Evolutionary conservation across 2,329 filamentous ascomycete species (phyloP).

Genomic region (Colletotrichum tropicale): DNA sequence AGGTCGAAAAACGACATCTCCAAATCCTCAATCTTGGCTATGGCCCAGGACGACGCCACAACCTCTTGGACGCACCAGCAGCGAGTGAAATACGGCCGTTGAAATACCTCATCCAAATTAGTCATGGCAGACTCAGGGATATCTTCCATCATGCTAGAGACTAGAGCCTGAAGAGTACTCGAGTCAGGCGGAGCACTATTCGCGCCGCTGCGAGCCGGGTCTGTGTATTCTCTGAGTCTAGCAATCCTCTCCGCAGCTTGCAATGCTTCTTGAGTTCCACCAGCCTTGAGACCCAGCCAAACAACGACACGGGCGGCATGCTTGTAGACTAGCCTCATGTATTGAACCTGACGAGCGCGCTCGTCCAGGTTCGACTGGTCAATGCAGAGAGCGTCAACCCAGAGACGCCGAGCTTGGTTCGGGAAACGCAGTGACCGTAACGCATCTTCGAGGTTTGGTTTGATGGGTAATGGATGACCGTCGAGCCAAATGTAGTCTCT

Average conservation of each 20-base stretch:
- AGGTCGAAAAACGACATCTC: conserved; percentile 17
- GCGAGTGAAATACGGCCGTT: conserved; percentile 4
- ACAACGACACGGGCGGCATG: conserved; percentile 1
- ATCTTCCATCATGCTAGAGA: not conserved
- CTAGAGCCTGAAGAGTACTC: not conserved
- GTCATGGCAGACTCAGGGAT: not conserved
- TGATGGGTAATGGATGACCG: not conserved
- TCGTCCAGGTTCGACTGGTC: conserved; percentile 20
- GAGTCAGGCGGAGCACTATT: not conserved
- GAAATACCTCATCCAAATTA: not conserved
- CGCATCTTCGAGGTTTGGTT: conserved; percentile 13
- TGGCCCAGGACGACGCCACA: not conserved
- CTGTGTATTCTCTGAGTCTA: conserved; percentile 1
- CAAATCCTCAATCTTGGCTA: conserved; percentile 13
- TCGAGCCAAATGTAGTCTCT: conserved; percentile 15
- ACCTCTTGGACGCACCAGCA: conserved; percentile 16
- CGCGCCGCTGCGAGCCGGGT: not conserved
- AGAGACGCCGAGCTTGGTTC: conserved; percentile 9
- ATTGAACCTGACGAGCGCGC: conserved; percentile 10
- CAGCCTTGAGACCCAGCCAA: conserved; percentile 7
- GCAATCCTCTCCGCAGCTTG: conserved; percentile 2
- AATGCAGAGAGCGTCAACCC: conserved; percentile 30
- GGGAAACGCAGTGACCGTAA: conserved; percentile 4
- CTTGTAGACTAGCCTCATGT: conserved; percentile 16
- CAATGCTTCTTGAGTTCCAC: conserved; percentile 5